Evolutionary conservation across 2,329 filamentous ascomycete genomes (phyloP).

Genomic region (Calonectria henricotiae): DNA sequence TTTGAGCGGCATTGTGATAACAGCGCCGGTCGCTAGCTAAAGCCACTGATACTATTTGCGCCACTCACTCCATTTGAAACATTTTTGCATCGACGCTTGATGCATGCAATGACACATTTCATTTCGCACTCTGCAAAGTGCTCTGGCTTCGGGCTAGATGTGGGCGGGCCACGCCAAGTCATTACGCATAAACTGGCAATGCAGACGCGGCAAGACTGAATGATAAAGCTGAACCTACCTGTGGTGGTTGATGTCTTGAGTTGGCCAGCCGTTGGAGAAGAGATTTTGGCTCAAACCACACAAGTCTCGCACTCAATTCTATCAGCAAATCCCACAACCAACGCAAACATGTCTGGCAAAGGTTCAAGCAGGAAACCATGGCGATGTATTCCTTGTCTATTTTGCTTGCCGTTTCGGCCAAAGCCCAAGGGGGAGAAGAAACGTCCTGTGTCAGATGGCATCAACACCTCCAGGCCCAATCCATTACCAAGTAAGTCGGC

Average conservation of each 20-base stretch:
- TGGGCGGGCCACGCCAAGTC: slow-evolving; percentile 19
- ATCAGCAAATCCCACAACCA: neutral
- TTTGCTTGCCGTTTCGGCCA: neutral
- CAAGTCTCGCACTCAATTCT: neutral
- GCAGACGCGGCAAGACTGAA: neutral
- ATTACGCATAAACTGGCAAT: slow-evolving; percentile 2
- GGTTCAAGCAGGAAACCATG: neutral
- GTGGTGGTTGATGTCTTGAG: neutral
- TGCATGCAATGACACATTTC: slow-evolving; percentile 17
- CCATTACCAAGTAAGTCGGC: neutral
- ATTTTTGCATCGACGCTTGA: neutral
- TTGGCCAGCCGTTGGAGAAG: neutral
- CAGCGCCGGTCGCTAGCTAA: neutral
- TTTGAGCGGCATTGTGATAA: neutral
- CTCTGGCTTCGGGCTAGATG: neutral
- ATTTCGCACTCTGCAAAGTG: neutral
- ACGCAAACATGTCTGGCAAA: neutral
- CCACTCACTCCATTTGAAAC: slow-evolving; percentile 12
- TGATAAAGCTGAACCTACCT: neutral
- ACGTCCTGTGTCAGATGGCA: neutral
- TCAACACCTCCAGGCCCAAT: neutral
- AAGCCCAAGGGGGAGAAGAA: neutral
- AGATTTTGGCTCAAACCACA: neutral
- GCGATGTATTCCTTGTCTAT: slow-evolving; percentile 1
- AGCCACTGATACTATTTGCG: neutral